Evolutionary conservation across 192 early-diverging fungal genomes (phyloP), one percentile per base, ranked within the genome.

Genomic region (Backusella circina): DNA sequence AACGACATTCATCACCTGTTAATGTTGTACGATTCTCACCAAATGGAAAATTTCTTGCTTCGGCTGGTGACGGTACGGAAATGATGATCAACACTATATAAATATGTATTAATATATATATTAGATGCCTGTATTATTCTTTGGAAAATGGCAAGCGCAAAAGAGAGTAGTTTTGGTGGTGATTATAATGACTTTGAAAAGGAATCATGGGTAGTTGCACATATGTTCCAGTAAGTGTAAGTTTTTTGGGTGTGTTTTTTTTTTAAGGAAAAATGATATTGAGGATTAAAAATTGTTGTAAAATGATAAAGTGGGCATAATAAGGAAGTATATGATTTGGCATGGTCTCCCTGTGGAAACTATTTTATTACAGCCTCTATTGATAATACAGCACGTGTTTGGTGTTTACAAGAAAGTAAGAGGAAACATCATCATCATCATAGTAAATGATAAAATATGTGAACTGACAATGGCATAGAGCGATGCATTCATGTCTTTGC

Each of bases 11-110:
- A 0, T 92, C 89, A 8, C 93, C 94, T 13, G 97, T 98, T 32
- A 99, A 99, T 78, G 93, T 95, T 50, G 96, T 98, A 12, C 90
- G 96, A 23, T 99, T 95, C 78, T 91, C 93, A 10, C 95, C 96
- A 0, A 84, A 79, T 66, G 88, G 83, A 26, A 85, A 86, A 21
- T 86, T 87, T 18, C 84, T 98, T 71, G 96, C 97, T 15, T 93
- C 94, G 3, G 94, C 93, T 16, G 96, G 97, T 32, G 97, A 98
- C 82, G 93, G 91, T 93, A 75, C 50, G 71, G 15, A n/a, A n/a
- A n/a, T n/a, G n/a, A n/a, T n/a, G n/a, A n/a, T n/a, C n/a, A n/a
- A n/a, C n/a, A n/a, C n/a, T n/a, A n/a, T n/a, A n/a, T n/a, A n/a
- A n/a, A n/a, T n/a, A n/a, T n/a, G n/a, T n/a, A n/a, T n/a, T n/a